Conservation (phyloP, 78 protist genomes). For the Dictyostelium firmibasis region DNA sequence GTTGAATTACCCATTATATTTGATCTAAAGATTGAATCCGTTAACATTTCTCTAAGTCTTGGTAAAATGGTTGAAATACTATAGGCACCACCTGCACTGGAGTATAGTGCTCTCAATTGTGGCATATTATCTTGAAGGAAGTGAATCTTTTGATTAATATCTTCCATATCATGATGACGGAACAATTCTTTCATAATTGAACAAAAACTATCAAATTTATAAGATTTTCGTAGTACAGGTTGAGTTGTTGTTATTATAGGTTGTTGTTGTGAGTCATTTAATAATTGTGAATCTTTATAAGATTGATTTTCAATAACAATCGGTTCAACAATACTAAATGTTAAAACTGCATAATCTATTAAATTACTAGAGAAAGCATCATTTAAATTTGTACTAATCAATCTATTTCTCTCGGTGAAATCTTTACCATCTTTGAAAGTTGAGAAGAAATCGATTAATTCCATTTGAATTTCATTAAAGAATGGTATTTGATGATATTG, state of each 20-base stretch:
- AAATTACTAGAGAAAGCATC: slow-evolving; percentile 16
- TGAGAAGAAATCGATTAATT: slow-evolving; percentile 3
- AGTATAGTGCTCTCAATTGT: not conserved
- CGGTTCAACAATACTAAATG: not conserved
- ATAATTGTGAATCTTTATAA: not conserved
- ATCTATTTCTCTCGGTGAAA: not conserved
- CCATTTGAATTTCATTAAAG: not conserved
- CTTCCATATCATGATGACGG: not conserved
- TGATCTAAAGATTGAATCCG: slow-evolving; percentile 8
- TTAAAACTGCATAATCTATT: not conserved
- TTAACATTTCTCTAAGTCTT: not conserved
- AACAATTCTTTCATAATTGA: not conserved
- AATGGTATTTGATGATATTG: not conserved
- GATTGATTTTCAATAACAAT: not conserved
- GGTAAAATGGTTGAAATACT: slow-evolving; percentile 6
- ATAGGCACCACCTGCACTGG: slow-evolving; percentile 25
- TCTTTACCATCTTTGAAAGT: not conserved
- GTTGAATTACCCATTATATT: not conserved
- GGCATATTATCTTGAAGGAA: not conserved
- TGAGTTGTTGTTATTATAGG: not conserved
- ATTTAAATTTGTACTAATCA: slow-evolving; percentile 30
- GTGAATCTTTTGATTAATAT: not conserved
- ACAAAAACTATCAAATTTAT: not conserved
- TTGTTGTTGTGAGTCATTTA: not conserved
- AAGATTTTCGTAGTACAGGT: not conserved